phyloP scores from a whole-genome alignment of 129 eudicot species.

The sunflower (Helianthus annuus) region HanXRQr2.0-SUNRISE NC_035436.2:63835531-63836030 shows the following conservation, averaged over 20 bases:
- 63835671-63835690: conserved; percentile 16
- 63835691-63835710: neutral
- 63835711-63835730: conserved; percentile 12
- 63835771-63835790: conserved; percentile 5
- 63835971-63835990: conserved; percentile 21
- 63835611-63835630: conserved; percentile 9
- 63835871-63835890: neutral
- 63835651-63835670: conserved; percentile 15
- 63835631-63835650: conserved; percentile 24
- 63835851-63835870: conserved; percentile 16
- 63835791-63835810: conserved; percentile 27
- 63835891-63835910: neutral
- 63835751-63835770: neutral
- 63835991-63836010: conserved; percentile 12
- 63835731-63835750: conserved; percentile 2
- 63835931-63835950: conserved; percentile 1
- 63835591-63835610: conserved; percentile 5
- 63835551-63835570: neutral
- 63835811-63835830: conserved; percentile 13
- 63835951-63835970: neutral
- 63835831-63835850: conserved; percentile 16
- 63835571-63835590: neutral
- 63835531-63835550: neutral
- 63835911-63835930: neutral
- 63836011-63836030: conserved; percentile 11